phyloP scores from a whole-genome alignment of 2,329 filamentous ascomycete species.

The Aureobasidium sp. region DNA sequence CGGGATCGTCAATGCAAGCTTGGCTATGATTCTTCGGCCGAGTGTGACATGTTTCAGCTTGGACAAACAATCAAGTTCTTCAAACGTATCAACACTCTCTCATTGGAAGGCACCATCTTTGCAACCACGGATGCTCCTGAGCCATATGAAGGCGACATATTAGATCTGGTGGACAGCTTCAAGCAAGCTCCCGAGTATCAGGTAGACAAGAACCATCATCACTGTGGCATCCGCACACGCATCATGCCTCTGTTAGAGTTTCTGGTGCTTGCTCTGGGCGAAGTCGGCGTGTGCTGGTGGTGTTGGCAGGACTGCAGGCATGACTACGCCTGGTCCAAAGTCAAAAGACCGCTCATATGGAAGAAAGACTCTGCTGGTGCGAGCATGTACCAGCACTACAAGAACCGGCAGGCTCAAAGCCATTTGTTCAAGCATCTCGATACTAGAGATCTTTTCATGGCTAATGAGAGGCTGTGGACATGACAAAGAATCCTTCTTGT shows the following conservation, averaged over 20 bases:
- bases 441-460: slow-evolving; percentile 27
- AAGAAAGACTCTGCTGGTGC: slow-evolving; percentile 22
- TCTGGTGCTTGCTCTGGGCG: slow-evolving; percentile 42
- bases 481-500: not conserved
- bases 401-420: slow-evolving; percentile 15
- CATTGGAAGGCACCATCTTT: slow-evolving; percentile 41
- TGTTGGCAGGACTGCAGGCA: slow-evolving; percentile 37
- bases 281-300: slow-evolving; percentile 39
- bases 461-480: slow-evolving; percentile 27
- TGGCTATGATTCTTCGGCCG: slow-evolving; percentile 63
- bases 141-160: slow-evolving; percentile 53
- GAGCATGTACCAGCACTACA: slow-evolving; percentile 8
- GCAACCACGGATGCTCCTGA: slow-evolving; percentile 34
- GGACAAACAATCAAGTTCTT: slow-evolving; percentile 72
- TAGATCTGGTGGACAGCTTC: slow-evolving; percentile 52
- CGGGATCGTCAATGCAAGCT: slow-evolving; percentile 63
- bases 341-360: slow-evolving; percentile 37
- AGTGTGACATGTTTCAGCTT: slow-evolving; percentile 72
- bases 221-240: slow-evolving; percentile 63
- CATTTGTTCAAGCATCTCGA: slow-evolving; percentile 24
- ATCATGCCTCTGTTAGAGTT: slow-evolving; percentile 60
- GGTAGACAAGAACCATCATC: slow-evolving; percentile 63
- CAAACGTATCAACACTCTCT: slow-evolving; percentile 52
- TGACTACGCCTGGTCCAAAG: slow-evolving; percentile 38
- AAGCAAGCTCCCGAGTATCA: slow-evolving; percentile 65